Evolutionary conservation across 495 filamentous ascomycete species (phyloP), one percentile per base, ranked within the genome.

Genomic region (Amniculicola lignicola): DNA sequence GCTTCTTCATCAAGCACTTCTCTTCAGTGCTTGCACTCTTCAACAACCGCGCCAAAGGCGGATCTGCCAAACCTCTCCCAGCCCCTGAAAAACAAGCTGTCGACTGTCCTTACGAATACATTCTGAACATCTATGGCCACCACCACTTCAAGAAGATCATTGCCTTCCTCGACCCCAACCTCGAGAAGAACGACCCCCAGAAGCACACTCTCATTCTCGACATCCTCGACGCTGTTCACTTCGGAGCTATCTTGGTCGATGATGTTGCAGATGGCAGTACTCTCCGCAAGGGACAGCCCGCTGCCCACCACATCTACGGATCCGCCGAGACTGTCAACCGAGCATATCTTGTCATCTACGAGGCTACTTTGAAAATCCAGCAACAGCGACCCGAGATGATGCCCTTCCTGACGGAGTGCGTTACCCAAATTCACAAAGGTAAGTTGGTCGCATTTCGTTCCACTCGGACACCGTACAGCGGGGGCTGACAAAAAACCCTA

Each of bases 241-340:
- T 72, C 27, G 66, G 69, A 21, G 45, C 65, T 16, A 72, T 72
- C 47, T 39, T 72, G 35, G 69, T 72, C 16, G 69, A 72, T 35
- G 69, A 72, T 59, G 59, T 71, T 24, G 40, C 69, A 2, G 67
- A 72, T 48, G 53, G 63, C n/a, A 70, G 67, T 36, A 54, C 61
- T 22, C 58, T 54, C 18, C 67, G 69, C 6, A 72, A 70, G 45
- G 67, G 67, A 9, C 55, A 63, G 18, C 63, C 64, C 23, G 62
- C 67, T 19, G 67, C 67, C 4, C 67, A 69, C 42, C 49, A 46
- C 21, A 62, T 71, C 9, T 69, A 66, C 43, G 69, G 69, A 14
- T 37, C 62, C 3, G 63, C 61, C 3, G 69, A 71, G 19, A 69
- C 67, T 2, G 59, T 64, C 37, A 69, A 69, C 31, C 60, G 69